Evolutionary conservation across 495 filamentous ascomycete species (phyloP), one percentile per base, ranked within the genome.

Genomic region (Aspergillus saccharolyticus): DNA sequence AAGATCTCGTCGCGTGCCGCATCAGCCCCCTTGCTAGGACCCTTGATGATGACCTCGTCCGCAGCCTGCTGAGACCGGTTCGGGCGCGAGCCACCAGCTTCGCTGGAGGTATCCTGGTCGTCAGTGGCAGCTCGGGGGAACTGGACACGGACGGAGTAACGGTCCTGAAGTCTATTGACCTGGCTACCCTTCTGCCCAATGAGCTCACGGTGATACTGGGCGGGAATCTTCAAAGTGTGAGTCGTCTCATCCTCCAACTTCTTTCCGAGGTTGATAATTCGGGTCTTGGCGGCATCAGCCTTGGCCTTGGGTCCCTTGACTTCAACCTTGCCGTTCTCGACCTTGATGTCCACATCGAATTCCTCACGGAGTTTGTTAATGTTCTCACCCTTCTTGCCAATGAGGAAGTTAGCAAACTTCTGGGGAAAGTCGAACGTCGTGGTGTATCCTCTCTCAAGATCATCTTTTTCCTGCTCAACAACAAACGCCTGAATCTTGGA

Each of bases 291-390:
- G 22, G 84, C 87, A 66, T 96, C 90, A 8, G 91, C 90, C 76
- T 96, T 89, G 20, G 82, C 83, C 70, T 84, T 80, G 14, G 85
- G 85, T n/a, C 85, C 85, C 69, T 87, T 87, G 64, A 88, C 77
- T 59, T 86, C 83, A 30, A 87, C 83, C 71, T 84, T 86, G 61
- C 85, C 85, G 48, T 86, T 83, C 57, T 84, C 78, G 33, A 97
- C 84, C 66, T 95, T 89, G 63, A 99, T 97, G 45, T 97, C 94
- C 30, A 99, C 95, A 68, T 97, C 95, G 63, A 95, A 96, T 67
- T 94, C 90, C 30, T 97, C 94, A 17, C 91, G 88, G n/a, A 96
- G 78, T 67, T 95, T 92, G 58, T 89, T 90, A 74, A 97, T 94
- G 70, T 93, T 93, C 74, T 91, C 91, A 21, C 94, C 94, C 42